Percentiles rank a stretch among this genome's conserved stretches.
These are phyloP conservation scores for Pisolithus albus DNA, from an alignment of 768 basidiomycete species.

Conservation along the genomic window DNA sequence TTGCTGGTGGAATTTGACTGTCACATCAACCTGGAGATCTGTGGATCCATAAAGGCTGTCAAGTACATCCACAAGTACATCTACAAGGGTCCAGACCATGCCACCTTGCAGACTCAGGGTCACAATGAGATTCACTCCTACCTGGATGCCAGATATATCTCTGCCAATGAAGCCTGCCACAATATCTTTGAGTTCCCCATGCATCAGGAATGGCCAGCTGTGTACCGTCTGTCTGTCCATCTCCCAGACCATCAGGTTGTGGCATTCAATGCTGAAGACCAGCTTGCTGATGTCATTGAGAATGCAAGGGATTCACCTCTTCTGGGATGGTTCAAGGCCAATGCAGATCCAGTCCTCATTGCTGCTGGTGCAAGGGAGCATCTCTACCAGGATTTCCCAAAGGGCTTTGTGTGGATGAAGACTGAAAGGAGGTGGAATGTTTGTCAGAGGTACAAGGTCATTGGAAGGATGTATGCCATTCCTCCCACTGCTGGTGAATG, in stretches of 20 bases:
- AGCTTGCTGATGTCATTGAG: constrained; percentile 19
- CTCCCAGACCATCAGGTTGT: constrained; percentile 32
- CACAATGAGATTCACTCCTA: constrained; percentile 31
- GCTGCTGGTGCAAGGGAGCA: constrained; percentile 7
- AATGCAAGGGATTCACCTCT: constrained; percentile 17
- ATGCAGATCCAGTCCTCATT: constrained; percentile 9
- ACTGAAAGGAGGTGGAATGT: constrained; percentile 16
- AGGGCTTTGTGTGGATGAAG: constrained; percentile 21
- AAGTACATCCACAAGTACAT: constrained; percentile 34
- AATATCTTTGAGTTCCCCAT: constrained; percentile 27
- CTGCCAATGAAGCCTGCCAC: constrained; percentile 31
- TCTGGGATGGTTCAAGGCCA: constrained; percentile 29
- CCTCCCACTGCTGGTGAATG: constrained; percentile 26
- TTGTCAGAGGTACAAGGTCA: constrained; percentile 13
- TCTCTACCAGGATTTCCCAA: constrained; percentile 31
- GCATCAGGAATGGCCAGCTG: constrained; percentile 29
- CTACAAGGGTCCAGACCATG: constrained; percentile 41
- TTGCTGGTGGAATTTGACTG: constrained; percentile 32
- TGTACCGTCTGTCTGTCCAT: constrained; percentile 39
- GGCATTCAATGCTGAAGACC: constrained; percentile 27
- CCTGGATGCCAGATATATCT: constrained; percentile 34
- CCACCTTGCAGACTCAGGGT: constrained; percentile 26
- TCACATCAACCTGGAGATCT: constrained; percentile 45
- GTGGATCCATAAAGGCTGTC: constrained; percentile 27
- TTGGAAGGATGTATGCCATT: constrained; percentile 27